These are phyloP conservation scores for Albophoma yamanashiensis DNA, from an alignment of 2,329 filamentous ascomycete genomes.

Conservation along the genomic window DNA sequence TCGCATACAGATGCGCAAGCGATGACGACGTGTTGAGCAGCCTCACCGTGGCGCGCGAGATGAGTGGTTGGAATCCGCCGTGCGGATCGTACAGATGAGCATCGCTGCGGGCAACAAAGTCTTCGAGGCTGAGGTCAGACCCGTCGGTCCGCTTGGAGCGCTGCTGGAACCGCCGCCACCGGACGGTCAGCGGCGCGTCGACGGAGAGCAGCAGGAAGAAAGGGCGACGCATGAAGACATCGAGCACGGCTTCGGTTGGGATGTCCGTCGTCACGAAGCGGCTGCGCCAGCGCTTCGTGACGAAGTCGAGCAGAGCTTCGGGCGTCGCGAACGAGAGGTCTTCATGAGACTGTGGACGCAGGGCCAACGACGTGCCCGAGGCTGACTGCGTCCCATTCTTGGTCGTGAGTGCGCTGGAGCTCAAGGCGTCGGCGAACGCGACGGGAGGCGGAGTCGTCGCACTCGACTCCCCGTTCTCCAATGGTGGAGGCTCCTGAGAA, in stretches of 20 bases:
- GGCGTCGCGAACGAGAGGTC: constrained; percentile 45
- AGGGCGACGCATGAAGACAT: constrained; percentile 66
- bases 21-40: constrained; percentile 76
- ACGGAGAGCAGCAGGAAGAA: constrained; percentile 92
- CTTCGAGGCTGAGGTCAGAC: constrained; percentile 33
- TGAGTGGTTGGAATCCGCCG: constrained; percentile 61
- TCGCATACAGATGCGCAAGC: constrained; percentile 58
- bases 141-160: constrained; percentile 11
- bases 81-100: constrained; percentile 59
- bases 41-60: constrained; percentile 71
- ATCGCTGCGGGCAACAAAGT: constrained; percentile 53
- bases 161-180: constrained; percentile 66
- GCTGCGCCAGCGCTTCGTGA: constrained; percentile 73
- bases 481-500: not conserved
- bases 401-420: constrained; percentile 15
- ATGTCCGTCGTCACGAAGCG: constrained; percentile 83
- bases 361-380: constrained; percentile 14
- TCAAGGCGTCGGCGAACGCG: constrained; percentile 12
- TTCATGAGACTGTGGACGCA: constrained; percentile 9
- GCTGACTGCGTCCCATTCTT: constrained; percentile 13
- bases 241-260: constrained; percentile 59
- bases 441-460: constrained; percentile 4
- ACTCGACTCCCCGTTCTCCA: constrained; percentile 4
- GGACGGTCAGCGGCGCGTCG: constrained; percentile 75
- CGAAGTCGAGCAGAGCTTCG: constrained; percentile 67